phyloP scores from a whole-genome alignment of 78 protist genomes.

The Mantamonas sphyraenae region DNA sequence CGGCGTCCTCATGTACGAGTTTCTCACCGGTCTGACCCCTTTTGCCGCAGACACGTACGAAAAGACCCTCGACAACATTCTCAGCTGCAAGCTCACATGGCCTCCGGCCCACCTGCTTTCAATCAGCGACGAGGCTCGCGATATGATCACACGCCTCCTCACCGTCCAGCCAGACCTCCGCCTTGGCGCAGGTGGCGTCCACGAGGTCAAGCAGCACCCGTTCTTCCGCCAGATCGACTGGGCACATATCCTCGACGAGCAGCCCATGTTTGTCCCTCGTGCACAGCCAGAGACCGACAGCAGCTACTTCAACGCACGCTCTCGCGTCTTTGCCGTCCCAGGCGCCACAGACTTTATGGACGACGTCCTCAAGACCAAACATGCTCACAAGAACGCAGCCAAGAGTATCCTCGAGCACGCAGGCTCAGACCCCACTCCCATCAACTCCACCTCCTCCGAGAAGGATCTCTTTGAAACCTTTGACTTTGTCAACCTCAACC shows the following conservation, averaged over 20 bases:
- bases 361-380: neutral
- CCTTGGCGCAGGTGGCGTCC: neutral
- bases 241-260: neutral
- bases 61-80: neutral
- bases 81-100: neutral
- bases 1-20: constrained; percentile 36
- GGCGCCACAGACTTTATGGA: neutral
- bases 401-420: neutral
- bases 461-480: neutral
- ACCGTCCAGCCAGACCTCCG: neutral
- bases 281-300: neutral
- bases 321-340: neutral
- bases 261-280: neutral
- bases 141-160: neutral
- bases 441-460: neutral
- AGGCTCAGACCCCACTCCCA: neutral
- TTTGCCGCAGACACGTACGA: constrained; percentile 11
- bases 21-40: constrained; percentile 32
- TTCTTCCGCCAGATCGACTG: neutral
- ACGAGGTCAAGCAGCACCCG: neutral
- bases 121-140: neutral
- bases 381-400: neutral
- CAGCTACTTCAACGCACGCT: neutral
- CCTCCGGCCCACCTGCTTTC: too few relatives aligned
- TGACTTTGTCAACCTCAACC: neutral